phyloP scores from a whole-genome alignment of 2,329 filamentous ascomycete genomes.

The Claviceps sp. region DNA sequence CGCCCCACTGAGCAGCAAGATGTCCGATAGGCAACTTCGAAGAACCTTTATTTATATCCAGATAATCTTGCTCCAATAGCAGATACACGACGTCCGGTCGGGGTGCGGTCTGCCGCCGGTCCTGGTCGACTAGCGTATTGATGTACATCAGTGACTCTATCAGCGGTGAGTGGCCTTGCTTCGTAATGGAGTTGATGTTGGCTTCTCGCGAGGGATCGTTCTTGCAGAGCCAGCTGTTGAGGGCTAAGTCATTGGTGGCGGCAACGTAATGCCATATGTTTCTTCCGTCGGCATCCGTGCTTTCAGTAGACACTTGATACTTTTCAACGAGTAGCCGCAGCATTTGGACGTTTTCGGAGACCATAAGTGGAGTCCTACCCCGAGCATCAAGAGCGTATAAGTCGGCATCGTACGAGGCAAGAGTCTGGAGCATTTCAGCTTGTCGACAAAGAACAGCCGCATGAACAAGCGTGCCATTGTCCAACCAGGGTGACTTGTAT shows the following conservation, averaged over 20 bases:
- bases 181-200: constrained; percentile 14
- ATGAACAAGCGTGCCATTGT: constrained; percentile 17
- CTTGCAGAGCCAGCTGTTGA: constrained; percentile 18
- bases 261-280: constrained; percentile 26
- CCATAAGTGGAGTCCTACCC: constrained; percentile 23
- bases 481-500: constrained; percentile 3
- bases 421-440: constrained; percentile 14
- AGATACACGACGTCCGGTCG: constrained; percentile 8
- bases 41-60: constrained; percentile 6
- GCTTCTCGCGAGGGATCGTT: constrained; percentile 15
- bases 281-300: constrained; percentile 17
- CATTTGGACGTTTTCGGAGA: constrained; percentile 14
- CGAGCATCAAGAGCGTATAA: constrained; percentile 14
- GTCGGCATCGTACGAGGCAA: constrained; percentile 16
- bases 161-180: constrained; percentile 17
- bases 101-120: background rate
- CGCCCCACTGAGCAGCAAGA: constrained; percentile 15
- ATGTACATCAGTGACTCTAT: constrained; percentile 16
- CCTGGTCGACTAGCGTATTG: background rate
- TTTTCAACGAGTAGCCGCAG: constrained; percentile 15
- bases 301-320: constrained; percentile 15
- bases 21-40: constrained; percentile 4
- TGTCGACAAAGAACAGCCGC: constrained; percentile 15
- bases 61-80: constrained; percentile 8
- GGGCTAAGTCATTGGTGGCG: constrained; percentile 16